Base-by-base conservation (phyloP, 192 early-diverging fungal genomes). In the Entomortierella chlamydospora region DNA sequence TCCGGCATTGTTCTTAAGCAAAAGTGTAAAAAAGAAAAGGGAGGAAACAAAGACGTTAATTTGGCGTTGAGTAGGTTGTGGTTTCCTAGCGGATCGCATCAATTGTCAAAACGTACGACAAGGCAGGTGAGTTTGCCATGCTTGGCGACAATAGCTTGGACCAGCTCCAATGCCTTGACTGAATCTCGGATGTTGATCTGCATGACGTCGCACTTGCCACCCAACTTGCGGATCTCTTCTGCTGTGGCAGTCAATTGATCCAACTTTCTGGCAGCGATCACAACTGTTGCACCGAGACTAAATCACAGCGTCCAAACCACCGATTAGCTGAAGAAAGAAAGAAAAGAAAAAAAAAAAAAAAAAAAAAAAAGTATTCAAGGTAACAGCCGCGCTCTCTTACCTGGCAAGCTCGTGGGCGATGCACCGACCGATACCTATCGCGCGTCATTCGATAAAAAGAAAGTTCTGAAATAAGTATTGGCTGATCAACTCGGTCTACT, bases 331-430 rank as follows among this genome's bases (percentile, higher is more conserved):
- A 60, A 29, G 45, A 61, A 26, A 61, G 43, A 61, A 45, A 61
- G 43, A 20, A 26, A 45, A 41, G 33, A 39, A 26, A 15, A 34
- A 41, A 64, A 28, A n/a, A 18, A 61, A 42, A 42, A 47, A 29
- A 34, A 6, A 37, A 49, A 31, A 31, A 22, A n/a, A 49, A 15
- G 33, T 37, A 10, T n/a, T 25, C 20, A 37, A 37, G 34, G 34
- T 12, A 39, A 1, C 49, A 53, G 25, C 10, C 4, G 37, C 37
- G 22, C 1, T 37, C 34, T 18, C 22, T 53, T 76, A 82, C 72
- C 65, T 70, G 17, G 83, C 84, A 23, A 87, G 67, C 59, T 87
- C 86, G 34, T 83, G 81, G 17, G 86, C 86, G 3, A 84, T 77
- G 49, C 78, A 78, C 18, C 81, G 69, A 28, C 73, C 83, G 54